Evolutionary conservation across 345 rosid genomes (phyloP).

Genomic region (Pistacia atlantica): DNA sequence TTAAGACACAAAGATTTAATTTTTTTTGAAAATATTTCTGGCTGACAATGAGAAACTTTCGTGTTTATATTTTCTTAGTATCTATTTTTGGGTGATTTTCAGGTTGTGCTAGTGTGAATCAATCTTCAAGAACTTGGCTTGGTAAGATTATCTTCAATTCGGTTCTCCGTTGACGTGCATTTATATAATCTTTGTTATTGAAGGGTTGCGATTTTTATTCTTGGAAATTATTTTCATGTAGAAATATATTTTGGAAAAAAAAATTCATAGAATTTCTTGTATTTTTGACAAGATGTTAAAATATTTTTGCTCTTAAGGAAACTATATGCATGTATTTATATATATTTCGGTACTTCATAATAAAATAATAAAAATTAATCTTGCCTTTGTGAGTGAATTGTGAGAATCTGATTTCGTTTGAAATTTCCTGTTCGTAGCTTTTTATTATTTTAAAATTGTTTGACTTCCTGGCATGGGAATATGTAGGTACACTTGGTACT

Average conservation of each 20-base stretch:
- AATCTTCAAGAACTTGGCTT: constrained; percentile 2
- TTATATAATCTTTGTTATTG: neutral
- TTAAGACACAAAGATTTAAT: too few species aligned
- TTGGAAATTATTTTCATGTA: constrained; percentile 5
- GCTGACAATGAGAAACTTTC: neutral
- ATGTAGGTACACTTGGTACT: constrained; percentile 3
- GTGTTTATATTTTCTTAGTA: neutral
- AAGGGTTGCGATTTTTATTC: neutral
- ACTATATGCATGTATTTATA: too few species aligned
- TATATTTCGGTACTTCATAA: too few species aligned
- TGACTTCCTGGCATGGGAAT: neutral
- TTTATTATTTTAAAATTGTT: neutral
- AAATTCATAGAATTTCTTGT: too few species aligned
- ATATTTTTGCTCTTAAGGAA: neutral
- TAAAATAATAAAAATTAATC: neutral
- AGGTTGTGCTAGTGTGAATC: neutral
- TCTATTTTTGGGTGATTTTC: neutral
- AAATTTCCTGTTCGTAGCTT: neutral
- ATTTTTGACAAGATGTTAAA: too few species aligned
- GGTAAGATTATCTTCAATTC: neutral
- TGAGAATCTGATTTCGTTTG: neutral
- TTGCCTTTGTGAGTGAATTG: neutral
- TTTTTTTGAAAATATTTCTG: too few species aligned
- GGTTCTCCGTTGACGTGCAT: neutral
- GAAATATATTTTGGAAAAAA: neutral